Base-by-base conservation (phyloP, 208 protist species). In the Vickermania ingenoplastis region DNA sequence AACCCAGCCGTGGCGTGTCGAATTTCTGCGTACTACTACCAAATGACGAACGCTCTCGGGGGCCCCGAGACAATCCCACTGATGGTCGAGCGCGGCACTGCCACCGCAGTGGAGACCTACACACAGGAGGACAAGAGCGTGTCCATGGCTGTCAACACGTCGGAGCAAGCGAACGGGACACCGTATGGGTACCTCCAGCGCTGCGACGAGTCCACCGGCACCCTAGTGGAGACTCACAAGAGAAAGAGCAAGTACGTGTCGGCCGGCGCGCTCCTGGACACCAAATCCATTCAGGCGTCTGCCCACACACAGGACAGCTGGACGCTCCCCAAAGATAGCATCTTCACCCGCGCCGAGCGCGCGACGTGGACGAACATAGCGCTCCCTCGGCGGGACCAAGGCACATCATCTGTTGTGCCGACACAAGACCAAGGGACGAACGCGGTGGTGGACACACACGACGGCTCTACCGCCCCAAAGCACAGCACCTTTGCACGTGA, bases 1-100 rank as follows among this genome's bases (percentile, higher is more conserved):
- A 86, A 84, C 36, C 59, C 86, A 14, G 71, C 73, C 29, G 79
- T 83, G 45, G 81, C 85, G 66, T 67, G 70, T 21, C 75, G 81
- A 17, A 88, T 92, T 53, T 25, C 65, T 5, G 77, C 67, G 66
- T 51, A 68, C 2, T 88, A 79, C 57, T 59, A 77, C 3, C 57
- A 70, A 54, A 80, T 88, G 64, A 49, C 82, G 4, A 61, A 74
- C 11, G 73, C 73, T 36, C 68, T 91, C 14, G 66, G 36, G 11
- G 36, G 36, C 36, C 11, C 17, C 7, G 36, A 7, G 17, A 45
- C 36, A 7, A 45, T 45, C 36, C 36, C 36, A 17, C 36, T 45
- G 11, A 45, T 45, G 36, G 36, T 45, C 36, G 36, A 45, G 36
- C 36, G 36, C 36, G 36, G 36, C 36, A 45, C 36, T 17, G 36